These are phyloP conservation scores for Cynara cardunculus DNA, from an alignment of 129 eudicot genomes.

Conservation along the genomic window DNA sequence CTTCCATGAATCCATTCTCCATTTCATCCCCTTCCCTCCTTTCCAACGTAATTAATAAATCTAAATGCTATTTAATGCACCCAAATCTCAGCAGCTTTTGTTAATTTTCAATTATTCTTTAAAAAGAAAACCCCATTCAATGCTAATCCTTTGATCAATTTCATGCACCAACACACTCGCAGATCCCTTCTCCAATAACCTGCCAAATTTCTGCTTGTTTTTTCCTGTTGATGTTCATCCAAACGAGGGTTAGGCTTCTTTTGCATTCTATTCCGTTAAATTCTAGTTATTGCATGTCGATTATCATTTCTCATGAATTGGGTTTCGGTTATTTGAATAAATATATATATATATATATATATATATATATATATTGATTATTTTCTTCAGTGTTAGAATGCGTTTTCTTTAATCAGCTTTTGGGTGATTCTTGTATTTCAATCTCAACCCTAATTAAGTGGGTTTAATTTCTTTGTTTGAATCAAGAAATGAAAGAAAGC, in stretches of 20 bases:
- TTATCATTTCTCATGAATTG: neutral
- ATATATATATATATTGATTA: neutral
- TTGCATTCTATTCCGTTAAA: neutral
- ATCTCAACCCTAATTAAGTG: conserved; percentile 4
- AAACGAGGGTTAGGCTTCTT: neutral
- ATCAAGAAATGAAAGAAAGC: conserved; percentile 14
- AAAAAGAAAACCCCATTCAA: conserved; percentile 13
- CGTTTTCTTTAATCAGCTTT: neutral
- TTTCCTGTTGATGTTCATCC: conserved; percentile 8
- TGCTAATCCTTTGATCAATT: neutral
- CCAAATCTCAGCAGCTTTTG: neutral
- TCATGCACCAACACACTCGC: neutral
- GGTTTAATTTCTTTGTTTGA: conserved; percentile 4
- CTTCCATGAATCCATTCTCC: neutral
- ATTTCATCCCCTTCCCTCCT: too few relatives aligned
- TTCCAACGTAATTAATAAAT: neutral
- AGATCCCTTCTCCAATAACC: neutral
- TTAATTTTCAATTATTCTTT: neutral
- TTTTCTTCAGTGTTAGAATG: neutral
- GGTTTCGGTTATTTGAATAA: neutral
- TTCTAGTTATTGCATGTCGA: neutral
- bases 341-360: neutral
- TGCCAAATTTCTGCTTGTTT: neutral
- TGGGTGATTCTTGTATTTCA: neutral
- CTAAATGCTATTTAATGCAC: neutral